phyloP scores from a whole-genome alignment of 352 stramenopile genomes.

The Salisapilia sapeloensis region DNA sequence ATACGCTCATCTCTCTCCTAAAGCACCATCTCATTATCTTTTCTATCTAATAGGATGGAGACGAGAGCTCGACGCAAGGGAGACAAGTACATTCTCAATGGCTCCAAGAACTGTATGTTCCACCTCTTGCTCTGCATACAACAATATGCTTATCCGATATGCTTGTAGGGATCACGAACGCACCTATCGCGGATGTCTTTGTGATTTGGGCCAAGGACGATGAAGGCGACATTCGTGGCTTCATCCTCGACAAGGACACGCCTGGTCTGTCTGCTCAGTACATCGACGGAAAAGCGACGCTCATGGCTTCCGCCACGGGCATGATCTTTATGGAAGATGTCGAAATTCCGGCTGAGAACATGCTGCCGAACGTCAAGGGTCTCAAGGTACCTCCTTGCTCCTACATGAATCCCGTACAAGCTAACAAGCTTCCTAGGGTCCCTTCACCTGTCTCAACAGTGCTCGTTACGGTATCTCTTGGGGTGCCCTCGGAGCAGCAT shows the following conservation, averaged over 20 bases:
- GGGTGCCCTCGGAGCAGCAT: constrained; percentile 90
- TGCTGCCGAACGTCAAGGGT: constrained; percentile 82
- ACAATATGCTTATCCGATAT: constrained; percentile 64
- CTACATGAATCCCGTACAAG: no score
- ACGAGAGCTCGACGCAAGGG: constrained; percentile 78
- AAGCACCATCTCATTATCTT: neutral
- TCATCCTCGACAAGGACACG: constrained; percentile 91
- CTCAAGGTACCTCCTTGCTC: constrained; percentile 30
- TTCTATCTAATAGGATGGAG: constrained; percentile 77
- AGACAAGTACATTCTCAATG: constrained; percentile 93
- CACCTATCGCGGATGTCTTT: constrained; percentile 94
- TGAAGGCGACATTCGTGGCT: constrained; percentile 87
- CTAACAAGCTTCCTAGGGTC: constrained; percentile 44
- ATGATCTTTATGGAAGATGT: constrained; percentile 98
- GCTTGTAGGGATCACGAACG: constrained; percentile 99
- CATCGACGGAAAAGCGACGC: constrained; percentile 93
- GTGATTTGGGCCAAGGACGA: constrained; percentile 95
- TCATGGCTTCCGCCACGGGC: constrained; percentile 90
- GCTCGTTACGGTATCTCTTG: constrained; percentile 95
- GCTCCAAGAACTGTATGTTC: constrained; percentile 85
- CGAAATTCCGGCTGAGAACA: constrained; percentile 85
- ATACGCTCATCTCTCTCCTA: neutral
- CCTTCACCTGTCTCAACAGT: constrained; percentile 96
- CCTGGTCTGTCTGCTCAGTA: constrained; percentile 86
- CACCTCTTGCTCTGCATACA: neutral